Conservation (phyloP, 441 rosid species). For the Gossypium davidsonii region DNA sequence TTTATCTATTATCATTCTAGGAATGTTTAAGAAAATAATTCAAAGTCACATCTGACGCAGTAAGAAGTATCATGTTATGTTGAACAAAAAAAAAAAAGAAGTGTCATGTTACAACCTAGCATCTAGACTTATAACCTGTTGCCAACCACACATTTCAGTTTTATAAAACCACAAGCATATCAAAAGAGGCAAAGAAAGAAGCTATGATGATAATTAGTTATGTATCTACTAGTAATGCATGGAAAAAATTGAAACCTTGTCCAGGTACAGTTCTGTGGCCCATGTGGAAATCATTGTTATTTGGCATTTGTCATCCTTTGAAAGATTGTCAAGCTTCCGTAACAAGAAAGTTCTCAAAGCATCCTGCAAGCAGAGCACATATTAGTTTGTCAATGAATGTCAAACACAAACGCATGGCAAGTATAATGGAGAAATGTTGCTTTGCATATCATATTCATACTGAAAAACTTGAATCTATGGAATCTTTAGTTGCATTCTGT, state of each 20-base stretch:
- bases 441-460: not conserved
- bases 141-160: slow-evolving; percentile 10
- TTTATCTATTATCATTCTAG: not conserved
- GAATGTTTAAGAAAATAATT: not conserved
- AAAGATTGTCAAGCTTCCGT: slow-evolving; percentile 91
- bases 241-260: slow-evolving; percentile 66
- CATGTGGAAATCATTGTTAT: slow-evolving; percentile 99
- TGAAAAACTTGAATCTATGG: not conserved
- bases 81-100: too few relatives aligned
- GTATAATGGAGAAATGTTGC: not conserved
- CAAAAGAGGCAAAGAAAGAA: slow-evolving; percentile 8
- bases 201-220: not conserved
- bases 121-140: not conserved
- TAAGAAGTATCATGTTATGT: not conserved
- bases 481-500: not conserved
- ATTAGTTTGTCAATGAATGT: not conserved
- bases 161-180: slow-evolving; percentile 2
- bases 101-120: slow-evolving; percentile 8
- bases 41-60: not conserved
- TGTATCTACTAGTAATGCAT: slow-evolving; percentile 14
- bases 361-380: slow-evolving; percentile 53
- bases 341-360: slow-evolving; percentile 91
- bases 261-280: slow-evolving; percentile 96
- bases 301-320: slow-evolving; percentile 93
- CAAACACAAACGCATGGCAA: slow-evolving; percentile 4